phyloP scores from a whole-genome alignment of 192 early-diverging fungal genomes.

The Podila clonocystis region DNA sequence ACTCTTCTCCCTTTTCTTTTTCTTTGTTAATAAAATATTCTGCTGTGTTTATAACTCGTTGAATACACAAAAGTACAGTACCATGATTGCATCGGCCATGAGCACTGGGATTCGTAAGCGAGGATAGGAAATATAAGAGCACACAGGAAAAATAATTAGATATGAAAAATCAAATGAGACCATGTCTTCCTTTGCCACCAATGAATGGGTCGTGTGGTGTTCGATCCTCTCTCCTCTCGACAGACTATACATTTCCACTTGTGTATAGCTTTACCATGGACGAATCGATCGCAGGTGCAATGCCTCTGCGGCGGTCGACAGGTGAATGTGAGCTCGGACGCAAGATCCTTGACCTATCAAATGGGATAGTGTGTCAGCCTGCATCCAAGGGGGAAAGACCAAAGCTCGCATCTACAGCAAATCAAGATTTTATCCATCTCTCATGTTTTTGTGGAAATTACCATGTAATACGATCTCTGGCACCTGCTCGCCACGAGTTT shows the following conservation, averaged over 20 bases:
- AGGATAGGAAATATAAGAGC: too few species aligned
- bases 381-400: background rate
- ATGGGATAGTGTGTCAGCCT: background rate
- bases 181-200: background rate
- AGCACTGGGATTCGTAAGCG: slow-evolving; percentile 12
- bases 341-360: slow-evolving; percentile 34
- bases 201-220: background rate
- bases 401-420: background rate
- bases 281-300: slow-evolving; percentile 29
- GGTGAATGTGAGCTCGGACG: slow-evolving; percentile 4
- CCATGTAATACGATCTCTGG: slow-evolving; percentile 22
- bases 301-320: slow-evolving; percentile 28
- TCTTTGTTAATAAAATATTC: too few species aligned
- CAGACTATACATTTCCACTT: too few species aligned
- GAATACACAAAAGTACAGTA: slow-evolving; percentile 1
- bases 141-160: background rate
- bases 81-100: slow-evolving; percentile 25
- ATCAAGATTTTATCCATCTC: background rate
- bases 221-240: background rate
- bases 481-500: slow-evolving; percentile 13
- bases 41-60: too few species aligned
- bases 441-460: slow-evolving; percentile 4
- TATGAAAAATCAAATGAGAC: background rate
- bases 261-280: slow-evolving; percentile 22
- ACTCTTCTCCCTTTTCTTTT: too few species aligned